These are phyloP conservation scores for Rhodamnia rubescens DNA, from an alignment of 345 rosid species.

Conservation along the genomic window DNA sequence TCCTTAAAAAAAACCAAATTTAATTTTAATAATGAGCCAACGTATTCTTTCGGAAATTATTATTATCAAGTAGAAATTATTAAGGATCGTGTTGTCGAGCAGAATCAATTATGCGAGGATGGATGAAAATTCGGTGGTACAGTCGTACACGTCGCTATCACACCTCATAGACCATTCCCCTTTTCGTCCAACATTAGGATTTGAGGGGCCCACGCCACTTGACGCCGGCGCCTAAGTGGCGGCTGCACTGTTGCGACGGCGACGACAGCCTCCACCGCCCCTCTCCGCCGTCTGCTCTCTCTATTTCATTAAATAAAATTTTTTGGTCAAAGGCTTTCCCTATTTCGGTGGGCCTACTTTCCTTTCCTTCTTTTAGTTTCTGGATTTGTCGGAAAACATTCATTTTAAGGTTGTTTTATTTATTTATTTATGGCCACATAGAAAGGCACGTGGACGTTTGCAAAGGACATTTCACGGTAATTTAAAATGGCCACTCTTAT, in stretches of 20 bases:
- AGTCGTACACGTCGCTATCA: too few relatives aligned
- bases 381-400: not conserved
- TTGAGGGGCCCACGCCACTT: not conserved
- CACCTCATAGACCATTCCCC: too few relatives aligned
- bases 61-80: too few relatives aligned
- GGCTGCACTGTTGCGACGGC: not conserved
- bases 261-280: not conserved
- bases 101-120: not conserved
- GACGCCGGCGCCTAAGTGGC: not conserved
- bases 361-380: not conserved
- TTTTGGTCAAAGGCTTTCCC: not conserved
- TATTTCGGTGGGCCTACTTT: not conserved
- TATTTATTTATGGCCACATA: not conserved
- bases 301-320: too few relatives aligned
- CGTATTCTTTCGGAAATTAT: too few relatives aligned
- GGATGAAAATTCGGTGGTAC: not conserved
- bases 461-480: not conserved
- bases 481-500: not conserved
- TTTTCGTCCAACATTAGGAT: not conserved
- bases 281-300: not conserved
- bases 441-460: not conserved
- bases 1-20: not conserved
- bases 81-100: too few relatives aligned
- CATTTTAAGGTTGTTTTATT: not conserved
- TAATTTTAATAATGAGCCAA: not conserved